These are phyloP conservation scores for Hypoxylon sp. DNA, from an alignment of 2,329 filamentous ascomycete species.

Conservation along the genomic window DNA sequence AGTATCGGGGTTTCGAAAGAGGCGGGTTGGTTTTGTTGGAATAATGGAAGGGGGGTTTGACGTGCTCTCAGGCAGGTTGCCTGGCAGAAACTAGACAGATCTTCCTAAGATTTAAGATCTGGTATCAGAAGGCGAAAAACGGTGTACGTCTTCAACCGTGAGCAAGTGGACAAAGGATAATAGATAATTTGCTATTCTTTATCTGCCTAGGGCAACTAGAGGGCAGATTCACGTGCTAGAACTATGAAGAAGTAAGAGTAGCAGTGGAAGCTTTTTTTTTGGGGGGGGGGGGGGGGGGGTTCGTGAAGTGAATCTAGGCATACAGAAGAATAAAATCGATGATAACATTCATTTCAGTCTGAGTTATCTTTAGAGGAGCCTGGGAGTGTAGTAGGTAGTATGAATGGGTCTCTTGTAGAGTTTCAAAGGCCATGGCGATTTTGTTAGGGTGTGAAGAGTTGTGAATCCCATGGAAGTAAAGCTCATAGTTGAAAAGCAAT, in stretches of 20 bases:
- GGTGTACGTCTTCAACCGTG: not conserved
- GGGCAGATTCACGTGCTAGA: slow-evolving; percentile 3
- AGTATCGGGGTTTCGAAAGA: not conserved
- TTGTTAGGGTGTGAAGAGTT: slow-evolving; percentile 21
- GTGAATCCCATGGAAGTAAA: slow-evolving; percentile 23
- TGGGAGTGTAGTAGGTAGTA: not conserved
- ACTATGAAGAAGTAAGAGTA: not conserved
- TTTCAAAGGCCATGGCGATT: not conserved
- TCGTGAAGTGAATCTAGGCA: not conserved
- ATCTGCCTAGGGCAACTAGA: not conserved
- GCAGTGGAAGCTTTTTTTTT: not conserved
- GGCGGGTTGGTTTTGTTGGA: not conserved
- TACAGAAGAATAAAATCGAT: not conserved
- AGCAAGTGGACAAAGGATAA: not conserved
- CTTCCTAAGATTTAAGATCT: not conserved
- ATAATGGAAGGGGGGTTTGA: not conserved
- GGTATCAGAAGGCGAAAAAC: not conserved
- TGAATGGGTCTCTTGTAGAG: slow-evolving; percentile 11
- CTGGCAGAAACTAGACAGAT: not conserved
- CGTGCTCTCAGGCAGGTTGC: not conserved
- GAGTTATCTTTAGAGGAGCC: not conserved
- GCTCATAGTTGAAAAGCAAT: not conserved
- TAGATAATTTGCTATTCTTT: not conserved
- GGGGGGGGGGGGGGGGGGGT: too few species aligned
- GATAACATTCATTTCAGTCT: not conserved